Evolutionary conservation across 139 green algal genomes (phyloP), one percentile per base, ranked within the genome.

Genomic region (Eudorina sp.): DNA sequence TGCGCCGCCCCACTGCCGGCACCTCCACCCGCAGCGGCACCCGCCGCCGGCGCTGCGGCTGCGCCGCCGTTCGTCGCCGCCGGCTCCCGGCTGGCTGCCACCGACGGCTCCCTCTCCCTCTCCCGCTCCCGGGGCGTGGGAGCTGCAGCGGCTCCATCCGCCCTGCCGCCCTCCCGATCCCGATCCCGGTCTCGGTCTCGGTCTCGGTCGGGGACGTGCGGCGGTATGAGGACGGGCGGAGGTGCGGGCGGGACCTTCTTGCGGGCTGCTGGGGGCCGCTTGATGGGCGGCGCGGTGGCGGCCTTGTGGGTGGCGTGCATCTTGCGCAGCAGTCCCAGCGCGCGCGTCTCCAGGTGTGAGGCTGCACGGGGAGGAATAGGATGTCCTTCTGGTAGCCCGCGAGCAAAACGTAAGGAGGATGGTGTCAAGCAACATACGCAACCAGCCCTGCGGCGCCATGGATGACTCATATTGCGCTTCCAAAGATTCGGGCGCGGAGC

Each of bases 291-390:
- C 43, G 79, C 43, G 53, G 78, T 81, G 43, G 46, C 82, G 40
- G 76, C 88, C 77, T 72, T 89, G 69, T 76, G 62, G 0, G 69
- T 84, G 43, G 66, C 79, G 34, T 92, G 78, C 90, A 98, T 90
- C 91, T 98, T 97, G 23, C 93, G 93, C 79, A 99, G 90, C 53
- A 99, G 93, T 25, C 91, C 94, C n/a, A 95, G 86, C 21, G 92
- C 96, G 0, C 97, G 93, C 1, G 96, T 98, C 90, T 99, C 96
- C 66, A 99, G 77, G 78, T 99, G 95, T 0, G 95, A 96, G 25
- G 90, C 95, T 97, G 92, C 70, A n/a, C n/a, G n/a, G n/a, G n/a
- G n/a, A n/a, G n/a, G n/a, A n/a, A n/a, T n/a, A n/a, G n/a, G n/a
- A n/a, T n/a, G n/a, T n/a, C n/a, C n/a, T n/a, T n/a, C n/a, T n/a